Percentiles rank a stretch among this genome's conserved stretches.
Conservation (phyloP, 2,329 filamentous ascomycete genomes). For the Aspergillus luchuensis region DNA sequence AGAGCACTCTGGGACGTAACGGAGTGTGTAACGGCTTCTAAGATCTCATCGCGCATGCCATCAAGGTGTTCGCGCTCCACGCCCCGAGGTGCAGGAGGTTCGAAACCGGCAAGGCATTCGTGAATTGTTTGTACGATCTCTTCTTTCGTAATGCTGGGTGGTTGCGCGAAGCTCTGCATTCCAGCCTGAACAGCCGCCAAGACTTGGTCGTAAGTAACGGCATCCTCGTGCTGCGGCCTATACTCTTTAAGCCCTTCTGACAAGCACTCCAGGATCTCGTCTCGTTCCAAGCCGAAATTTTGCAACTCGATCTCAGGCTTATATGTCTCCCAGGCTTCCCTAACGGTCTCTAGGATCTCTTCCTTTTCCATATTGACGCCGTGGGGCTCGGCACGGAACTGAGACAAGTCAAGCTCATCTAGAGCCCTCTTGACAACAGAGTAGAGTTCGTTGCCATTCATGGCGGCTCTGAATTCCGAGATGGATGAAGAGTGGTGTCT, state of each 20-base stretch:
- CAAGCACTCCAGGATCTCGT: slow-evolving; percentile 85
- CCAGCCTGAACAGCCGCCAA: slow-evolving; percentile 83
- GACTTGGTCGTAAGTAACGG: slow-evolving; percentile 79
- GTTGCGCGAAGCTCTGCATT: slow-evolving; percentile 75
- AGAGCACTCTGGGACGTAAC: slow-evolving; percentile 35
- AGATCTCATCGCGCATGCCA: slow-evolving; percentile 36
- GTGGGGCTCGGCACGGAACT: slow-evolving; percentile 57
- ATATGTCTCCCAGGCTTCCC: slow-evolving; percentile 90
- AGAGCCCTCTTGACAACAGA: slow-evolving; percentile 77
- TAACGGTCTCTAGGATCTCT: slow-evolving; percentile 82
- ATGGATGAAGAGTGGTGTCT: slow-evolving; percentile 68
- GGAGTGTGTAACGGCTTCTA: slow-evolving; percentile 35
- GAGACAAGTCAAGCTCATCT: slow-evolving; percentile 59
- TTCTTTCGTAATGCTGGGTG: slow-evolving; percentile 71
- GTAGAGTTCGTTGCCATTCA: slow-evolving; percentile 84
- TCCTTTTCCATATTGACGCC: slow-evolving; percentile 67
- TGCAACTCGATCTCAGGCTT: slow-evolving; percentile 91
- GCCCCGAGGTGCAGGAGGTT: slow-evolving; percentile 17
- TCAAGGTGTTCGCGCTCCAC: slow-evolving; percentile 32
- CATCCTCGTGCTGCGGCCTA: slow-evolving; percentile 53
- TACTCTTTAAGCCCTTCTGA: slow-evolving; percentile 83
- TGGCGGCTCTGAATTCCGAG: slow-evolving; percentile 61
- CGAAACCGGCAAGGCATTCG: slow-evolving; percentile 83
- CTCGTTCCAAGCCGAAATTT: slow-evolving; percentile 84
- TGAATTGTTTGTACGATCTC: slow-evolving; percentile 82